Evolutionary conservation across 495 filamentous ascomycete genomes (phyloP).

Genomic region (Penicillium cataractarum): DNA sequence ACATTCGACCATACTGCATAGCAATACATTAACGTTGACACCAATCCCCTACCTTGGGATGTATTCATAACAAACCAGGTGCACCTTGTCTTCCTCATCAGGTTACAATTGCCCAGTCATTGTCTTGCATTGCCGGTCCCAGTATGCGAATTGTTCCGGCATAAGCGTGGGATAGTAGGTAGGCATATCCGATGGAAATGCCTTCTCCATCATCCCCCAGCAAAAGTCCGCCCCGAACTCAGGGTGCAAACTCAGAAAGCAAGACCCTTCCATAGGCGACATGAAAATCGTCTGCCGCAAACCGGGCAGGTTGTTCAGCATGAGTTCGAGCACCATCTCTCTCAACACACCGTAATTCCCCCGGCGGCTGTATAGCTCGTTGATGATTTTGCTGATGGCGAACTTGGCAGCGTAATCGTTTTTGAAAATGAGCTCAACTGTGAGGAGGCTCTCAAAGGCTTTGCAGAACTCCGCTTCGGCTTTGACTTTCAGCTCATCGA

Average conservation of each 20-base stretch:
- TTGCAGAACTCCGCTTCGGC: background rate
- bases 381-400: background rate
- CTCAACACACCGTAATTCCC: background rate
- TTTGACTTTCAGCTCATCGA: background rate
- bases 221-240: background rate
- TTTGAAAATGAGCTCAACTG: background rate
- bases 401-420: background rate
- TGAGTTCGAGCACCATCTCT: background rate
- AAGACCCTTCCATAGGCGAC: background rate
- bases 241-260: background rate
- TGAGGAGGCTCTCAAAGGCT: background rate
- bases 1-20: background rate
- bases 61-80: background rate
- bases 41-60: background rate
- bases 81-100: background rate
- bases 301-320: background rate
- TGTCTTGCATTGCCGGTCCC: background rate
- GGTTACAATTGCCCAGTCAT: background rate
- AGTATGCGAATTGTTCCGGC: background rate
- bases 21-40: background rate
- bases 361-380: background rate
- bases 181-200: background rate
- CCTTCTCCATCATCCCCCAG: background rate
- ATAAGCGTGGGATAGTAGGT: background rate
- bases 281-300: background rate